These are phyloP conservation scores for Coffea humblotiana DNA, from an alignment of 305 asterid species.

Conservation along the genomic window DNA sequence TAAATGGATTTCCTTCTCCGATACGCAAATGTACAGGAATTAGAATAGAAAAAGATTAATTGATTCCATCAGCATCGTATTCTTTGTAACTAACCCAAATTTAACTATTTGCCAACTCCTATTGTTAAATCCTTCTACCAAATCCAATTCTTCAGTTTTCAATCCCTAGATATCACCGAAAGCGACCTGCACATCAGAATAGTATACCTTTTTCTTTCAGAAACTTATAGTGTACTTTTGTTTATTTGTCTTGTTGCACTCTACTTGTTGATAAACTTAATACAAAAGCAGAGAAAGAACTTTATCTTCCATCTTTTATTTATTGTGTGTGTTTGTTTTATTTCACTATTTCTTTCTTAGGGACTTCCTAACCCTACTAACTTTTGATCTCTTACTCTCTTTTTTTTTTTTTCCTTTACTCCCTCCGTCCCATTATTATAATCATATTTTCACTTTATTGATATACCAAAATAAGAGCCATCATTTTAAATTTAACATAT, in stretches of 20 bases:
- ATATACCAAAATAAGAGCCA: no score
- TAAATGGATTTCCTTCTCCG: not conserved
- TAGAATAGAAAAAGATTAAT: not conserved
- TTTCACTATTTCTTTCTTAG: no score
- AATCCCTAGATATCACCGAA: not conserved
- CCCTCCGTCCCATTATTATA: no score
- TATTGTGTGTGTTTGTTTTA: no score
- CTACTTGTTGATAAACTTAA: not conserved
- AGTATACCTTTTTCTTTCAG: no score
- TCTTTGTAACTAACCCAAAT: not conserved
- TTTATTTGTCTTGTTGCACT: not conserved
- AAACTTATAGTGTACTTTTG: not conserved
- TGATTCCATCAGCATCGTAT: not conserved
- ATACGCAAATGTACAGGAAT: not conserved
- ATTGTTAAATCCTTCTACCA: not conserved
- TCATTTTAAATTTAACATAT: no score
- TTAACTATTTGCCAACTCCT: not conserved
- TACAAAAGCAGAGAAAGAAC: no score
- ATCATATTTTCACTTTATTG: no score
- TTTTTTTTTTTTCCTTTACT: no score
- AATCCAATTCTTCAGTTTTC: not conserved
- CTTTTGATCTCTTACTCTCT: no score
- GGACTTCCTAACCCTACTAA: no score
- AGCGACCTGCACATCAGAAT: not conserved
- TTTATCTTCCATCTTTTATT: no score